Conservation (phyloP, 106 monocot species). For the Dioscorea dumetorum region DNA sequence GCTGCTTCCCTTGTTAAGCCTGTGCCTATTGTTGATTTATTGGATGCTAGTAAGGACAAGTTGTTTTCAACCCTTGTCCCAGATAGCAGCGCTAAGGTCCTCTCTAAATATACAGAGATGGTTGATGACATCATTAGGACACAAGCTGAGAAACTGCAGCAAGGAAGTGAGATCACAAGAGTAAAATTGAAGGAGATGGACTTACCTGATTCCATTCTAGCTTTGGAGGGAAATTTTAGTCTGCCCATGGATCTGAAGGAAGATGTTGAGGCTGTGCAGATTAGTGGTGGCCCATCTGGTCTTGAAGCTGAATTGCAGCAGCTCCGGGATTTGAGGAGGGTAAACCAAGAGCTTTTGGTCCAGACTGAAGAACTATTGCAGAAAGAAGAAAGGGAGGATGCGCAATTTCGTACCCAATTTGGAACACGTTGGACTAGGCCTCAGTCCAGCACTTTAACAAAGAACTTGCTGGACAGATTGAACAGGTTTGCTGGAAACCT, state of each 20-base stretch:
- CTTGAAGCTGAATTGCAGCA: constrained; percentile 51
- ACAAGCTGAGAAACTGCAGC: constrained; percentile 59
- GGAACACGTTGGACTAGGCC: constrained; percentile 29
- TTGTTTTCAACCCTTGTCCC: constrained; percentile 46
- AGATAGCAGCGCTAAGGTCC: constrained; percentile 42
- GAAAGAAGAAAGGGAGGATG: constrained; percentile 26
- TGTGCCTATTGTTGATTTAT: constrained; percentile 23
- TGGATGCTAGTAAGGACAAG: constrained; percentile 50
- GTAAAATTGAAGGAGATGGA: constrained; percentile 66
- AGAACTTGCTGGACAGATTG: constrained; percentile 31
- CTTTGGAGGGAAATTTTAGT: constrained; percentile 44
- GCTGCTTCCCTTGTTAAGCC: constrained; percentile 54
- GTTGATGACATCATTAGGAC: constrained; percentile 45
- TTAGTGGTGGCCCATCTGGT: constrained; percentile 48
- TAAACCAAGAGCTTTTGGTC: constrained; percentile 50
- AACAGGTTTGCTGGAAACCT: constrained; percentile 28
- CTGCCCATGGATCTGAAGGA: constrained; percentile 47
- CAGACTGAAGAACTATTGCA: constrained; percentile 34
- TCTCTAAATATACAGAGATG: constrained; percentile 61
- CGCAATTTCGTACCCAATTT: constrained; percentile 19
- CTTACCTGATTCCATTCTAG: constrained; percentile 57
- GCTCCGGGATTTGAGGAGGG: constrained; percentile 55
- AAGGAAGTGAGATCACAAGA: constrained; percentile 52
- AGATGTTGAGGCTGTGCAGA: constrained; percentile 60
- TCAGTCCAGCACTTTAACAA: constrained; percentile 27